A percentile compares a stretch with the other conserved stretches of the same genome.
These are phyloP conservation scores for Ophiostoma montium DNA, from an alignment of 2,329 filamentous ascomycete genomes.

Conservation along the genomic window DNA sequence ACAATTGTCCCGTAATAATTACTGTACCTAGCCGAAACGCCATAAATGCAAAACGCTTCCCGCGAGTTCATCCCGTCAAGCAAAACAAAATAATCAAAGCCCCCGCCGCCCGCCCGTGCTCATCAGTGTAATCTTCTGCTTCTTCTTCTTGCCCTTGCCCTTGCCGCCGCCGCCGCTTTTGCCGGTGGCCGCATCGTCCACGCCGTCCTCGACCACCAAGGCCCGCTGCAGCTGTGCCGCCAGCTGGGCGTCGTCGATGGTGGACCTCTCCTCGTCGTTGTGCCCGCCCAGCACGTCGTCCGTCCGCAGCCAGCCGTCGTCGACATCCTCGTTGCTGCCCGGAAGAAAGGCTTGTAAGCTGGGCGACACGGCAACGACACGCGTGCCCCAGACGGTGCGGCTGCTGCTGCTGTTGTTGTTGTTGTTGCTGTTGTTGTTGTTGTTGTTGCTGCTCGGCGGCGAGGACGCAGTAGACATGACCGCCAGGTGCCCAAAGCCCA, in stretches of 20 bases:
- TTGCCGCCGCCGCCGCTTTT: slow-evolving; percentile 18
- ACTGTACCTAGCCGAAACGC: too few species aligned
- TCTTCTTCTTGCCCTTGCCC: slow-evolving; percentile 49
- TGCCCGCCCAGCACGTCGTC: slow-evolving; percentile 19
- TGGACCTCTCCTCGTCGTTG: slow-evolving; percentile 66
- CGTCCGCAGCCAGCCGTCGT: slow-evolving; percentile 20
- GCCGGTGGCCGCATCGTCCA: slow-evolving; percentile 7
- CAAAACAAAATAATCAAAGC: neutral
- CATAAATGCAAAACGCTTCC: too few species aligned
- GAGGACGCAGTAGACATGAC: slow-evolving; percentile 72
- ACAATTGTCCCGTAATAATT: too few species aligned
- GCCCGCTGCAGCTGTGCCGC: slow-evolving; percentile 42
- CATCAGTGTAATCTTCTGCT: slow-evolving; percentile 60
- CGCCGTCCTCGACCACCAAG: slow-evolving; percentile 25
- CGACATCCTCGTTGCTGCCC: slow-evolving; percentile 38
- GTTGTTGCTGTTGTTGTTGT: neutral
- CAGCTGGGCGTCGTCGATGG: slow-evolving; percentile 33
- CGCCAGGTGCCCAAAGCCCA: slow-evolving; percentile 54
- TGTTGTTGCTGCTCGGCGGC: slow-evolving; percentile 33
- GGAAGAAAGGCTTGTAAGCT: slow-evolving; percentile 28
- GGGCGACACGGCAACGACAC: slow-evolving; percentile 47
- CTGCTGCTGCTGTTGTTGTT: neutral
- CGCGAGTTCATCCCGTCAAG: too few species aligned
- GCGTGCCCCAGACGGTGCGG: slow-evolving; percentile 88
- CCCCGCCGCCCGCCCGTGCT: slow-evolving; percentile 46